Percentiles rank a stretch among this genome's conserved stretches.
Conservation (phyloP, 352 stramenopile species). For the Phytophthora nicotianae region DNA sequence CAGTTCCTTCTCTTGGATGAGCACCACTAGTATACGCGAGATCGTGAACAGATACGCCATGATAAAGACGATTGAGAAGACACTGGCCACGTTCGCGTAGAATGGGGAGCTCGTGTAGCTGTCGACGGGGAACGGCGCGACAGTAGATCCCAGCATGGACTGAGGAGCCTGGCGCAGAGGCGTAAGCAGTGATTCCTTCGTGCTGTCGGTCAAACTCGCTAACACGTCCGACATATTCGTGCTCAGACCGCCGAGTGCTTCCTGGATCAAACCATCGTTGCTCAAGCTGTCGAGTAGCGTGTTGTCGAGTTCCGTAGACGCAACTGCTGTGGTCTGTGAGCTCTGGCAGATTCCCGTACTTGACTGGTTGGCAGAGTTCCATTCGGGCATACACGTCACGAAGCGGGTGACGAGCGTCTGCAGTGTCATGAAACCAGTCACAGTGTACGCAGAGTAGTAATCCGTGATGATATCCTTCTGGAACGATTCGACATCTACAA, state of each 20-base stretch:
- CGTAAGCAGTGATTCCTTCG: constrained; percentile 36
- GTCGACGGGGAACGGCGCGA: constrained; percentile 56
- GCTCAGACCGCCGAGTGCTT: constrained; percentile 25
- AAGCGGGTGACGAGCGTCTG: constrained; percentile 69
- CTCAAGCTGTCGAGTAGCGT: constrained; percentile 40
- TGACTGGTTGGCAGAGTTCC: constrained; percentile 40
- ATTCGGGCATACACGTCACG: constrained; percentile 57
- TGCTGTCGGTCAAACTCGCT: neutral
- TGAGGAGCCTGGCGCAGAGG: constrained; percentile 53
- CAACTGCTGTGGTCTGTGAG: constrained; percentile 29
- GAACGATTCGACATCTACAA: constrained; percentile 35
- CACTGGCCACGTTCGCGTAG: constrained; percentile 57
- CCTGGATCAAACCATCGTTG: constrained; percentile 50
- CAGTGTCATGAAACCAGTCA: constrained; percentile 70
- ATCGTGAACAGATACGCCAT: constrained; percentile 73
- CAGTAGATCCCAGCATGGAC: constrained; percentile 38
- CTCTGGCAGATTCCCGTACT: constrained; percentile 55
- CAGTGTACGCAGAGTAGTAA: constrained; percentile 52
- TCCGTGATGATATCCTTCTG: constrained; percentile 41
- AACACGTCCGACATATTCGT: constrained; percentile 23
- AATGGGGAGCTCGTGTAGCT: constrained; percentile 54
- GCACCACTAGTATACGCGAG: constrained; percentile 79
- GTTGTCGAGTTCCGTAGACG: constrained; percentile 32
- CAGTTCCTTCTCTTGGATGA: constrained; percentile 87
- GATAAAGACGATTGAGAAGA: constrained; percentile 89